phyloP scores from a whole-genome alignment of 2,329 filamentous ascomycete species.

The Aspergillus caelatus region DNA sequence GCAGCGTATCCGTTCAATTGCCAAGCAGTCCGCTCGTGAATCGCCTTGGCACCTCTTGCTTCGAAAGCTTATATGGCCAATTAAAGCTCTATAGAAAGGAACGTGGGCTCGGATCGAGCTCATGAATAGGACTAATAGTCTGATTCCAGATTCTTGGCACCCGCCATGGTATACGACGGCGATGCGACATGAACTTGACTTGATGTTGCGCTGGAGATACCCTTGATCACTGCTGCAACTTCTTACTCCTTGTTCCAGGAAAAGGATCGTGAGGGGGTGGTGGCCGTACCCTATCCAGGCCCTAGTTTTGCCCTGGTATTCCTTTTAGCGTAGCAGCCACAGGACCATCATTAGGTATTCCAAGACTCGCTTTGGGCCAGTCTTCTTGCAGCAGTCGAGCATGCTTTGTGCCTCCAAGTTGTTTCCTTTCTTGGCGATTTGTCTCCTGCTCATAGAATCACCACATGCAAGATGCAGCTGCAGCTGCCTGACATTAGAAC shows the following conservation, averaged over 20 bases:
- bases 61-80: conserved; percentile 11
- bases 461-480: not conserved
- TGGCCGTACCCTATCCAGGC: not conserved
- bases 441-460: not conserved
- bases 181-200: not conserved
- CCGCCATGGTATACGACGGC: not conserved
- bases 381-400: not conserved
- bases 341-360: not conserved
- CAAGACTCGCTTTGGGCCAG: not conserved
- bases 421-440: not conserved
- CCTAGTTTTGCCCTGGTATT: not conserved
- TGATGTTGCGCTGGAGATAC: not conserved
- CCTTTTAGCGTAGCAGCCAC: not conserved
- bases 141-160: conserved; percentile 4
- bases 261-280: not conserved
- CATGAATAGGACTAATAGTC: not conserved
- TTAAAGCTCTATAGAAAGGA: conserved; percentile 4
- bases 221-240: not conserved
- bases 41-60: not conserved
- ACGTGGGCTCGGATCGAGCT: conserved; percentile 9
- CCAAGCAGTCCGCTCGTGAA: conserved; percentile 7
- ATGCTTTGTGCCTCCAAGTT: not conserved
- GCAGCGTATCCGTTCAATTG: not conserved
- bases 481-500: not conserved
- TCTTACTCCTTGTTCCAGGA: not conserved